phyloP scores from a whole-genome alignment of 2,329 filamentous ascomycete genomes.

The Zalaria obscura region DNA sequence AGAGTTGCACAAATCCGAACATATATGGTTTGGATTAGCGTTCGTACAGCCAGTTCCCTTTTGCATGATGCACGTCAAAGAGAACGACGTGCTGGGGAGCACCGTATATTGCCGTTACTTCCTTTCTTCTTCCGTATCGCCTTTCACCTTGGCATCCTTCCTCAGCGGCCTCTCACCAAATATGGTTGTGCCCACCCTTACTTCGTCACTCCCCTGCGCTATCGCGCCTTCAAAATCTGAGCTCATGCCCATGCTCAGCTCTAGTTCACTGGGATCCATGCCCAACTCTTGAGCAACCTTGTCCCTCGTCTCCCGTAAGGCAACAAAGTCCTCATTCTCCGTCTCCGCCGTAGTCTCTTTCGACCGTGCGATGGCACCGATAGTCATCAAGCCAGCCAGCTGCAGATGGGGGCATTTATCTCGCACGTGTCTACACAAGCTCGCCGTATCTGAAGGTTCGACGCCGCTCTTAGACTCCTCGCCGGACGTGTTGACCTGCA shows the following conservation, averaged over 20 bases:
- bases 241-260: conserved; percentile 98
- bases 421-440: conserved; percentile 55
- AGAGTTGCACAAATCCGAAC: too few relatives aligned
- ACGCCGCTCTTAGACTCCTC: conserved; percentile 78
- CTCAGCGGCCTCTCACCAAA: conserved; percentile 74
- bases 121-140: conserved; percentile 9
- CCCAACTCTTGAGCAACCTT: conserved; percentile 50
- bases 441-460: conserved; percentile 47
- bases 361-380: conserved; percentile 82
- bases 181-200: conserved; percentile 84
- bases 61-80: neutral
- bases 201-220: conserved; percentile 69
- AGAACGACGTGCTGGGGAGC: neutral
- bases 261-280: conserved; percentile 43
- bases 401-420: conserved; percentile 58
- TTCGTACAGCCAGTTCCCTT: too few relatives aligned
- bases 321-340: conserved; percentile 84
- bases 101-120: conserved; percentile 2
- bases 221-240: conserved; percentile 89
- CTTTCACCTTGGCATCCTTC: conserved; percentile 57
- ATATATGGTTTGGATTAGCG: too few relatives aligned
- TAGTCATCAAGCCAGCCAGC: conserved; percentile 86
- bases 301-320: conserved; percentile 56
- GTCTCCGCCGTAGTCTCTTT: conserved; percentile 53
- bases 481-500: conserved; percentile 91